Conservation (phyloP, 495 filamentous ascomycete genomes). For the Talaromyces thailandensis region DNA sequence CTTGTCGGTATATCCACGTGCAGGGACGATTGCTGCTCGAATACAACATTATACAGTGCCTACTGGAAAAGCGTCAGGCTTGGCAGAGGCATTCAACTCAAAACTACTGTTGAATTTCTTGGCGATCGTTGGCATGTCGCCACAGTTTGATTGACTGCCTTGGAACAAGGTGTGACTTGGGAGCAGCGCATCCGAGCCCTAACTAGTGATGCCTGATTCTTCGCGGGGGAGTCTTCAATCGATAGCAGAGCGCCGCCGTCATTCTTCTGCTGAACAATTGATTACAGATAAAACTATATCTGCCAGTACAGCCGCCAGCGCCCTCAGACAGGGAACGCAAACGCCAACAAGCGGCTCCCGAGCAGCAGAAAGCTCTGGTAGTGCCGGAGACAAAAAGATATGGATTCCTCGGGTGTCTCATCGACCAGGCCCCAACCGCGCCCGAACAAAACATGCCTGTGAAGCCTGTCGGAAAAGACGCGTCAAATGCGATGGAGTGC, state of each 20-base stretch:
- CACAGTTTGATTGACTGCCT: not conserved
- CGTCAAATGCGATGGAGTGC: conserved; percentile 49
- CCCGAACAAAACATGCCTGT: conserved; percentile 48
- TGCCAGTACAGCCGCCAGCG: not conserved
- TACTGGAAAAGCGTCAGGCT: not conserved
- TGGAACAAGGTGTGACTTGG: not conserved
- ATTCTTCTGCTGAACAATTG: not conserved
- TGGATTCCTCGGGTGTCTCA: not conserved
- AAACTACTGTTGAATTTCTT: not conserved
- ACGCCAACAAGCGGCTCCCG: not conserved
- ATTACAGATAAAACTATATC: not conserved
- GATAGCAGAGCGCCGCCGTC: not conserved
- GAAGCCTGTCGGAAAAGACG: conserved; percentile 65
- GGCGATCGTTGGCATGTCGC: not conserved
- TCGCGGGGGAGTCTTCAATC: not conserved
- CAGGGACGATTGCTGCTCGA: not conserved
- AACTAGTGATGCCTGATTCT: not conserved
- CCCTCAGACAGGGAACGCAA: not conserved
- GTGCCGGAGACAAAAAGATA: not conserved
- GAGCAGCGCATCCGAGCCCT: not conserved
- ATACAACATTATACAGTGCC: not conserved
- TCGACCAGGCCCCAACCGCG: conserved; percentile 9
- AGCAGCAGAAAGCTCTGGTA: not conserved
- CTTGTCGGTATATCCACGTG: not conserved
- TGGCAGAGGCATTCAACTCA: not conserved